These are phyloP conservation scores for Fomitopsis palustris DNA, from an alignment of 1,284 basidiomycete species.

Conservation along the genomic window DNA sequence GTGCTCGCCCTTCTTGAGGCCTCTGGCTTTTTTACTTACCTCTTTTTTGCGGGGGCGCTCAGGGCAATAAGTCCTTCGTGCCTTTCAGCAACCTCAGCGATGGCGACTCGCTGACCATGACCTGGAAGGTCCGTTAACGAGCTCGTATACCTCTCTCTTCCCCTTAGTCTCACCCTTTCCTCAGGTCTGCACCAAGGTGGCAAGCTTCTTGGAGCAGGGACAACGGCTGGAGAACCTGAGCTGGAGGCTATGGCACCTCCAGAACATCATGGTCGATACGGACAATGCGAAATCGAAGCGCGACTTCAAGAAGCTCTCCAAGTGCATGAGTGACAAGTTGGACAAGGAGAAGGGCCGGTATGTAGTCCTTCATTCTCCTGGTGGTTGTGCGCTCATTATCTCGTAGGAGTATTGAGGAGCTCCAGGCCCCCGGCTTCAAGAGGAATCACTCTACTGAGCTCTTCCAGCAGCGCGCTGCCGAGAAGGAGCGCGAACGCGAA, in stretches of 20 bases:
- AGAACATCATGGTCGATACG: constrained; percentile 81
- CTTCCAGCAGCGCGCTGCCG: constrained; percentile 71
- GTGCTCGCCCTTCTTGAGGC: constrained; percentile 20
- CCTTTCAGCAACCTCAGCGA: constrained; percentile 83
- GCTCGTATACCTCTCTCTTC: background rate
- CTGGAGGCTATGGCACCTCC: constrained; percentile 85
- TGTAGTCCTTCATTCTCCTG: constrained; percentile 8
- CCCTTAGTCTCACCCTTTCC: constrained; percentile 11
- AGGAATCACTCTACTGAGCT: constrained; percentile 71
- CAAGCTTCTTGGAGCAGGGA: constrained; percentile 82
- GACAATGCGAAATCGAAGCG: constrained; percentile 83
- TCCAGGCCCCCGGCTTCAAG: constrained; percentile 74
- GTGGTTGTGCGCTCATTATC: constrained; percentile 6
- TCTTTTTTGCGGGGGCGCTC: constrained; percentile 16
- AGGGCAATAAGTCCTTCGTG: constrained; percentile 90
- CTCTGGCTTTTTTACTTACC: constrained; percentile 17
- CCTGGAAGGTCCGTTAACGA: constrained; percentile 65
- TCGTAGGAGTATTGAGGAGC: constrained; percentile 70
- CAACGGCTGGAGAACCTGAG: constrained; percentile 83
- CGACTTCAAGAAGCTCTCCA: constrained; percentile 82
- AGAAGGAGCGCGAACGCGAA: constrained; percentile 75
- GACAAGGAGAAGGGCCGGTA: constrained; percentile 85
- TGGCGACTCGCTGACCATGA: constrained; percentile 77
- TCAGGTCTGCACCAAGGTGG: constrained; percentile 82
- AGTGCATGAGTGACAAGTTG: constrained; percentile 81